Base-by-base conservation (phyloP, 768 basidiomycete genomes). In the Naganishia antarctica region DNA sequence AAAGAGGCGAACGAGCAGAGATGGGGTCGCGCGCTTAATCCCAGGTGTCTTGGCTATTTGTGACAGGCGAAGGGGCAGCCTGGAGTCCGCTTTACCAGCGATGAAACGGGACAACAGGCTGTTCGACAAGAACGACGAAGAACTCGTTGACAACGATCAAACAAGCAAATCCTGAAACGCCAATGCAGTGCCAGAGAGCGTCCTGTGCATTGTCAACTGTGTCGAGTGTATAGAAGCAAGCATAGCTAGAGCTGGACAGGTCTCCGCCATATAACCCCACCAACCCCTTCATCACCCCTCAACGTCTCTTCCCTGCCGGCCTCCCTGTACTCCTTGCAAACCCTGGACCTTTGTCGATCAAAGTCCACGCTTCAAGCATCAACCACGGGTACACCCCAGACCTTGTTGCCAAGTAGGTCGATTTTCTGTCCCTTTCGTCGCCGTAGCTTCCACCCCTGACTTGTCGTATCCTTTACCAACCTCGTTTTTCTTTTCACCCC, bases 341-440 rank as follows among this genome's bases (percentile, higher is more conserved):
- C 32, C 37, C 53, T 13, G 34, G 34, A n/a, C 23, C 50, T 57
- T 57, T 57, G 53, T 57, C 53, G 53, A 57, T 40, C 53, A 57
- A 57, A 57, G 53, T 57, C 37, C 53, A 40, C 31, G 53, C 34
- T 57, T 8, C 21, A 57, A 26, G 31, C 32, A 57, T 40, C 37
- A 37, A 34, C 53, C 53, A 23, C n/a, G 53, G 53, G 53, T 16
- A 57, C 53, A 57, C n/a, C 37, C 37, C 53, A n/a, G n/a, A 57
- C 34, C 34, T 40, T 4, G 21, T n/a, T n/a, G 32, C 31, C 37
- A 25, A 37, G 53, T 57, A 26, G 23, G 53, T 34, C 32, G 32
- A 9, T 25, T 57, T 37, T 37, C 53, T 37, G 32, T 2, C 40
- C 34, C 53, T 21, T 40, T 57, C 26, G 21, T 25, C 7, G 3